Percentiles rank a stretch among this genome's conserved stretches.
Evolutionary conservation across 208 protist genomes (phyloP).

Genomic region (Histomonas meleagridis): DNA sequence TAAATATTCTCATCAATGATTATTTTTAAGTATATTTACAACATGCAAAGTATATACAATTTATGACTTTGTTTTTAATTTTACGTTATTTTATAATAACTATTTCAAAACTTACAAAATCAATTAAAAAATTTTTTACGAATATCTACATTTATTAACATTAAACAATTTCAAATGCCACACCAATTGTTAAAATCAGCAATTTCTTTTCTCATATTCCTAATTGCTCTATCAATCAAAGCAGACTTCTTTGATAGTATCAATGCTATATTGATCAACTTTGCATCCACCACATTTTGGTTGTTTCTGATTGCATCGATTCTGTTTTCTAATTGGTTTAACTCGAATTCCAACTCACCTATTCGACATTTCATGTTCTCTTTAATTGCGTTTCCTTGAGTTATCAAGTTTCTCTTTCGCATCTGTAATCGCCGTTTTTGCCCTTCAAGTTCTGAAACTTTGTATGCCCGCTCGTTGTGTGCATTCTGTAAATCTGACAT

Average conservation of each 20-base stretch:
- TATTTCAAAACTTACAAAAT: too few species aligned
- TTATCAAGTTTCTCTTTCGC: not conserved
- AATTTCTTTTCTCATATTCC: not conserved
- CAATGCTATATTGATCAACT: not conserved
- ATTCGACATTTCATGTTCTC: not conserved
- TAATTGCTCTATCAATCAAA: not conserved
- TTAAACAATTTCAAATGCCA: too few species aligned
- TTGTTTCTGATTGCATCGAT: not conserved
- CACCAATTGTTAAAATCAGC: constrained; percentile 2
- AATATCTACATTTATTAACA: too few species aligned
- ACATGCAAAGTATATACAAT: too few species aligned
- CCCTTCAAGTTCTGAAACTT: not conserved
- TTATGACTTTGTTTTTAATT: too few species aligned
- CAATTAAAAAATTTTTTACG: too few species aligned
- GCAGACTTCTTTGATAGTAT: not conserved
- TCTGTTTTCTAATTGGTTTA: constrained; percentile 19
- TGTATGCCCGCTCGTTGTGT: not conserved
- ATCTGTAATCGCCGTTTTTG: not conserved
- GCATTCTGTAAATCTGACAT: not conserved
- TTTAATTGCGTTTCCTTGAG: not conserved
- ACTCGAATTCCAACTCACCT: not conserved
- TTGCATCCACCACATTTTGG: not conserved
- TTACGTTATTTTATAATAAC: too few species aligned
- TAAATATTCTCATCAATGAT: too few species aligned
- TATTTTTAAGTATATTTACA: too few species aligned